phyloP scores from a whole-genome alignment of 331 rosid species.

The Stylosanthes scabra region DNA sequence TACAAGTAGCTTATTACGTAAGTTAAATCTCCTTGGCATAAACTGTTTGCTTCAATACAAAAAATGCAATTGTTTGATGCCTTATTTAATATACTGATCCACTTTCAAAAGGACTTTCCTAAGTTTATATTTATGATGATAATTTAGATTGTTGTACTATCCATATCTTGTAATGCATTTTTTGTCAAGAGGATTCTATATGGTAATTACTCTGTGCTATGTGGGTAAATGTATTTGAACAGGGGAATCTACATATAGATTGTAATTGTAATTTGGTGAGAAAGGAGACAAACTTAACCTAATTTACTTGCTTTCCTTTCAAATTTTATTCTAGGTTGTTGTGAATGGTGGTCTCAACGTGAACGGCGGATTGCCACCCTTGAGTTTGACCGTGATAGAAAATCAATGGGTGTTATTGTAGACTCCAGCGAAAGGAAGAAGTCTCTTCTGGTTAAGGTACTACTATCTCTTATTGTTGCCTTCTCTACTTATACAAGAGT shows the following conservation, averaged over 20 bases:
- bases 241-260: background rate
- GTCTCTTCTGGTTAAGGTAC: conserved; percentile 75
- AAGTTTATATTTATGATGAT: background rate
- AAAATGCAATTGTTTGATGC: background rate
- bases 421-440: conserved; percentile 52
- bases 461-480: conserved; percentile 31
- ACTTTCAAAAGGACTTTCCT: background rate
- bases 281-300: conserved; percentile 1
- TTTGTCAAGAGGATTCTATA: background rate
- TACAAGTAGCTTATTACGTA: conserved; percentile 46
- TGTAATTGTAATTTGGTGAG: background rate
- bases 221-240: conserved; percentile 14
- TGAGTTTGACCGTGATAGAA: conserved; percentile 76
- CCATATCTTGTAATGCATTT: background rate
- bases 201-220: background rate
- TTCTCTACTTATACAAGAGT: background rate
- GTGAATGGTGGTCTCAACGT: conserved; percentile 61
- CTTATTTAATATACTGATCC: conserved; percentile 20
- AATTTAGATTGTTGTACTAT: conserved; percentile 4
- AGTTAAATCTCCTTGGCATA: conserved; percentile 34
- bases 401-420: conserved; percentile 64
- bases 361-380: conserved; percentile 68
- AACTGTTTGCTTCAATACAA: background rate
- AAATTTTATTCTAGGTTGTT: conserved; percentile 56
- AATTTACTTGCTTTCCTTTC: conserved; percentile 13